Conservation (phyloP, 2,329 filamentous ascomycete genomes). For the Xenoacremonium recifei region DNA sequence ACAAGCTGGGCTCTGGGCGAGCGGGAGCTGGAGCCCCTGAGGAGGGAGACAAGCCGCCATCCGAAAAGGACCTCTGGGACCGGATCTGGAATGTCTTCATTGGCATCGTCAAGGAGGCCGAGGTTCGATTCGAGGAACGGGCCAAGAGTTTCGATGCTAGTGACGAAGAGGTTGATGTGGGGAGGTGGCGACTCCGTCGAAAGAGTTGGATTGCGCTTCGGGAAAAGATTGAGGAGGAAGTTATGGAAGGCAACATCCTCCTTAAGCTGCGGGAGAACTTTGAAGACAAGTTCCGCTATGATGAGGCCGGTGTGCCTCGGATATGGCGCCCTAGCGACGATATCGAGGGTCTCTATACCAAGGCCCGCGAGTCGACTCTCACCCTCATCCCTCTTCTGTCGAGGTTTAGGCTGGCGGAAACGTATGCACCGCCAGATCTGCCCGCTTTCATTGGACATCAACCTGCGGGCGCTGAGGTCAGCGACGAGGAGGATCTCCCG, state of each 20-base stretch:
- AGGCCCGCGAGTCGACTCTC: constrained; percentile 87
- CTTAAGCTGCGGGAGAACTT: constrained; percentile 97
- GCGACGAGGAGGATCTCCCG: constrained; percentile 84
- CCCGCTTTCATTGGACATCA: constrained; percentile 78
- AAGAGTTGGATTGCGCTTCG: constrained; percentile 93
- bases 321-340: constrained; percentile 98
- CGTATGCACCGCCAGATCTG: constrained; percentile 76
- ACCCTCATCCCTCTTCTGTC: constrained; percentile 87
- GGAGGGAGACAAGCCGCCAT: constrained; percentile 66
- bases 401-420: constrained; percentile 75
- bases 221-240: constrained; percentile 92
- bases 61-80: constrained; percentile 92
- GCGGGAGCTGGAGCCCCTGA: constrained; percentile 80
- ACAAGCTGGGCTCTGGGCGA: constrained; percentile 86
- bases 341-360: constrained; percentile 93
- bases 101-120: constrained; percentile 79
- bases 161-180: constrained; percentile 85
- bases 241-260: constrained; percentile 95
- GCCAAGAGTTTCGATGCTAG: constrained; percentile 93
- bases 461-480: constrained; percentile 69
- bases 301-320: constrained; percentile 87
- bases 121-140: constrained; percentile 79
- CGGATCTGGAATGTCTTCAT: constrained; percentile 88
- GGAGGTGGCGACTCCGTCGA: constrained; percentile 85
- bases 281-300: constrained; percentile 98